These are phyloP conservation scores for Blastobotrys persicus DNA, from an alignment of 1,139 yeast genomes.

Conservation along the genomic window DNA sequence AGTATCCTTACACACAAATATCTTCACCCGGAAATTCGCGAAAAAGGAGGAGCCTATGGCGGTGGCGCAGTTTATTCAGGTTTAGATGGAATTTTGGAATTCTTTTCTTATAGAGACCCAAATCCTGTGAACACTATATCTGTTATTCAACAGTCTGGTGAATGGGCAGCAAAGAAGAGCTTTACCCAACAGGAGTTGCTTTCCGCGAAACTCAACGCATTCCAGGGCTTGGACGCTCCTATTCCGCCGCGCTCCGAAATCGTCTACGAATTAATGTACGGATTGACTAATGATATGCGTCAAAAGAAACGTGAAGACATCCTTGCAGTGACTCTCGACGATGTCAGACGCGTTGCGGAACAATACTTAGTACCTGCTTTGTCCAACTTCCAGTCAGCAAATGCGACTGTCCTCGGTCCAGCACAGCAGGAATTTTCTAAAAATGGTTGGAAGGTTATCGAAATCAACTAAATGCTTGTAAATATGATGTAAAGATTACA, in stretches of 20 bases:
- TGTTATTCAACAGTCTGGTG: slow-evolving; percentile 58
- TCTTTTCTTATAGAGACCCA: slow-evolving; percentile 93
- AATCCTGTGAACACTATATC: slow-evolving; percentile 68
- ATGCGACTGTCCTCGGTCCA: slow-evolving; percentile 56
- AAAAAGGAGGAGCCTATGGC: slow-evolving; percentile 97
- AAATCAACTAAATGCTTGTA: slow-evolving; percentile 19
- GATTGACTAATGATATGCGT: slow-evolving; percentile 74
- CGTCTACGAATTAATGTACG: slow-evolving; percentile 58
- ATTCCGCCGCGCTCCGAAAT: slow-evolving; percentile 80
- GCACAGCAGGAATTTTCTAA: slow-evolving; percentile 37
- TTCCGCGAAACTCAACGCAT: slow-evolving; percentile 85
- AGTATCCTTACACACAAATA: slow-evolving; percentile 79
- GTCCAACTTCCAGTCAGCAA: slow-evolving; percentile 28
- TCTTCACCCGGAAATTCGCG: slow-evolving; percentile 86
- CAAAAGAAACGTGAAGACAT: slow-evolving; percentile 75
- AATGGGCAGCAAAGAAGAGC: slow-evolving; percentile 52
- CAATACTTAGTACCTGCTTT: slow-evolving; percentile 46
- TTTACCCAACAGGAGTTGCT: slow-evolving; percentile 64
- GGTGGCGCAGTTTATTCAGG: slow-evolving; percentile 89
- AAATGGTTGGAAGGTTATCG: slow-evolving; percentile 39
- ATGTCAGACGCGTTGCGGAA: slow-evolving; percentile 61
- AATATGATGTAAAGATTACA: no score
- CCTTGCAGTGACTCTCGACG: slow-evolving; percentile 60
- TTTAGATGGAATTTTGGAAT: slow-evolving; percentile 73
- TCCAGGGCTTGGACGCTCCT: slow-evolving; percentile 93